phyloP scores from a whole-genome alignment of 1,284 basidiomycete species.

The Apiotrichum mycotoxinovorans region DNA sequence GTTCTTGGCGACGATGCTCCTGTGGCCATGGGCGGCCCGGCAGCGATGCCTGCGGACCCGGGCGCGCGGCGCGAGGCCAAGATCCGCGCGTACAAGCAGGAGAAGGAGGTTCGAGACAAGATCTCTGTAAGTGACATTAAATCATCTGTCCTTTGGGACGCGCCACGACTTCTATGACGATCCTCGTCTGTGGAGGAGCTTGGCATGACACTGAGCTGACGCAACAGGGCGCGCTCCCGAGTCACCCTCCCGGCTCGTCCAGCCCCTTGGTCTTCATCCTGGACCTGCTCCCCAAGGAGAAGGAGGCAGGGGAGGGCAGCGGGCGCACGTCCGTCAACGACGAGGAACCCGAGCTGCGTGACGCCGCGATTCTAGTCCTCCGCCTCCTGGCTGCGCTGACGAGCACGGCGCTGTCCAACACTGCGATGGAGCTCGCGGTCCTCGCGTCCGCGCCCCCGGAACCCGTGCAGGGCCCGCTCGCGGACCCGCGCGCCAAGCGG shows the following conservation, averaged over 20 bases:
- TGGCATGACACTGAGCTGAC: neutral
- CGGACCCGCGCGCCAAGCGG: slow-evolving; percentile 41
- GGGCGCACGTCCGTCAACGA: slow-evolving; percentile 49
- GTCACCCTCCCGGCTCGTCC: slow-evolving; percentile 47
- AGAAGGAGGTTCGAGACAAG: slow-evolving; percentile 68
- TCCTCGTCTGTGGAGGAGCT: too few species aligned
- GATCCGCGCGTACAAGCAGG: slow-evolving; percentile 78
- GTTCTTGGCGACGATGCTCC: slow-evolving; percentile 60
- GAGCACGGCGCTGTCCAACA: slow-evolving; percentile 63
- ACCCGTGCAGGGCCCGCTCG: slow-evolving; percentile 45
- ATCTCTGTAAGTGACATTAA: slow-evolving; percentile 69
- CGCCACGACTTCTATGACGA: too few species aligned
- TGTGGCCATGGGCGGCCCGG: slow-evolving; percentile 43
- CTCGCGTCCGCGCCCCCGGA: slow-evolving; percentile 18
- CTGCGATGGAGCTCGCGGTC: slow-evolving; percentile 70
- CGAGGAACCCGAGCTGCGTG: slow-evolving; percentile 61
- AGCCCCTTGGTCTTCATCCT: slow-evolving; percentile 33
- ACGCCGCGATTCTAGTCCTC: slow-evolving; percentile 65
- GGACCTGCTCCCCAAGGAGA: slow-evolving; percentile 25
- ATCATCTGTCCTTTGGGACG: too few species aligned
- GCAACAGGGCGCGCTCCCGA: slow-evolving; percentile 57
- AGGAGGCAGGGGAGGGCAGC: neutral
- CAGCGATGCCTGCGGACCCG: slow-evolving; percentile 60
- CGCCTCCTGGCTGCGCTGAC: slow-evolving; percentile 70
- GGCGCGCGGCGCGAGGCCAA: slow-evolving; percentile 72